A percentile compares a stretch with the other conserved stretches of the same genome.
Evolutionary conservation across 441 rosid genomes (phyloP).

Genomic region (Jatropha multifida): DNA sequence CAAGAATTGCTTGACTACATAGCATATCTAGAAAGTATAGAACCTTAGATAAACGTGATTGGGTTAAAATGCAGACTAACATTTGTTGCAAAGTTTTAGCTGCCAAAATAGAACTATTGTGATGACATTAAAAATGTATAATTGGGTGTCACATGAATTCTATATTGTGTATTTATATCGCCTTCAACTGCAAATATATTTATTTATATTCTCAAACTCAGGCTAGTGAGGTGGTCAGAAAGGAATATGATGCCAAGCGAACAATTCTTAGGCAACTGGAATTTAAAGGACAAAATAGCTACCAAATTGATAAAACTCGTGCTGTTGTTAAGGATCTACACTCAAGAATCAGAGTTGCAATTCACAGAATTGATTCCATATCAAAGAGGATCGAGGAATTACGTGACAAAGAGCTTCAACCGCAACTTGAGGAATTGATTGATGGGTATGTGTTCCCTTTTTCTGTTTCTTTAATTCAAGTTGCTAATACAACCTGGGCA

Average conservation of each 20-base stretch:
- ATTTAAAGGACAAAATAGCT: constrained; percentile 55
- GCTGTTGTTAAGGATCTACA: constrained; percentile 87
- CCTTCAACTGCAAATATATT: neutral
- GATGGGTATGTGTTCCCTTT: constrained; percentile 56
- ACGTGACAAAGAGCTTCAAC: constrained; percentile 93
- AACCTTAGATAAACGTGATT: neutral
- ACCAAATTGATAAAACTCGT: constrained; percentile 74
- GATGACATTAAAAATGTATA: neutral
- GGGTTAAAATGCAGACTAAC: neutral
- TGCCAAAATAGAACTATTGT: neutral
- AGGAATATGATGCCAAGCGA: constrained; percentile 70
- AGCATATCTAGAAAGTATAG: neutral
- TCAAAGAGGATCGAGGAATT: constrained; percentile 88
- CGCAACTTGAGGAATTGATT: constrained; percentile 93
- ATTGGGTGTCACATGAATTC: neutral
- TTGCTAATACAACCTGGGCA: neutral
- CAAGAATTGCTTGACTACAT: neutral
- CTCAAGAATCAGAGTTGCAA: constrained; percentile 90
- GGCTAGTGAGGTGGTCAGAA: constrained; percentile 80
- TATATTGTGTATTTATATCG: neutral
- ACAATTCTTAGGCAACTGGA: constrained; percentile 66
- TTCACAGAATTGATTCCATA: constrained; percentile 84
- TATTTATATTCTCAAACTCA: constrained; percentile 32
- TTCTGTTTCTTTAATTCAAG: constrained; percentile 11
- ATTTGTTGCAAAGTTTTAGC: neutral